Percentiles rank a stretch among this genome's conserved stretches.
These are phyloP conservation scores for Wickerhamomyces alni DNA, from an alignment of 805 yeast genomes.

Conservation along the genomic window DNA sequence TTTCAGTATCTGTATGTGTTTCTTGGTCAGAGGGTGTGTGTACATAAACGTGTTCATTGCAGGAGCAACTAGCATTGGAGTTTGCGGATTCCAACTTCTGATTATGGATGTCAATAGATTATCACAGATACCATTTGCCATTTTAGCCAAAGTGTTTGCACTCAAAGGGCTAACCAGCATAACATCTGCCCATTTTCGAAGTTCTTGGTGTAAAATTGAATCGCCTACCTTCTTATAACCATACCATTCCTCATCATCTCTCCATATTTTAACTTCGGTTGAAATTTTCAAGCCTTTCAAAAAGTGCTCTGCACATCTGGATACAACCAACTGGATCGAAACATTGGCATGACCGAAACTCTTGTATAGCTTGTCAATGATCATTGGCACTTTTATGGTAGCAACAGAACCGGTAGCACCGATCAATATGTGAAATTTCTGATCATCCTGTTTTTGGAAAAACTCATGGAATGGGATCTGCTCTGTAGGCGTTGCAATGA, in stretches of 20 bases:
- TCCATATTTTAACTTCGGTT: constrained; percentile 75
- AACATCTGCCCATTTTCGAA: constrained; percentile 82
- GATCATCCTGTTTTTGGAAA: constrained; percentile 68
- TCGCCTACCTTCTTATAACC: constrained; percentile 51
- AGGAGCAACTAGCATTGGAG: constrained; percentile 73
- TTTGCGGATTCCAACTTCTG: constrained; percentile 71
- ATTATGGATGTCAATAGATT: constrained; percentile 68
- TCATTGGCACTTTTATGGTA: constrained; percentile 85
- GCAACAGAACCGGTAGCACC: constrained; percentile 98
- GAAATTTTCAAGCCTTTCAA: constrained; percentile 56
- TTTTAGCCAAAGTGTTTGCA: constrained; percentile 73
- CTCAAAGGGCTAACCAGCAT: constrained; percentile 71
- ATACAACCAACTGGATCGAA: constrained; percentile 79
- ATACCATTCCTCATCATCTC: constrained; percentile 78
- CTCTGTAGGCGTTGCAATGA: constrained; percentile 54
- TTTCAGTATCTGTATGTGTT: constrained; percentile 53
- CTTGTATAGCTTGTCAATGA: constrained; percentile 80
- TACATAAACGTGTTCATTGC: constrained; percentile 87
- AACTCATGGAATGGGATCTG: constrained; percentile 72
- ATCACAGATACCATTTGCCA: constrained; percentile 72
- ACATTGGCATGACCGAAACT: constrained; percentile 68
- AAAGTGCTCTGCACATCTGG: constrained; percentile 71
- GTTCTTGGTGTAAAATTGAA: constrained; percentile 71
- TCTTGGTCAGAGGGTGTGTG: constrained; percentile 71
- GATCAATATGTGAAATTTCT: constrained; percentile 77